Conservation (phyloP, 2,329 filamentous ascomycete genomes). For the Cladosporium halotolerans region DNA sequence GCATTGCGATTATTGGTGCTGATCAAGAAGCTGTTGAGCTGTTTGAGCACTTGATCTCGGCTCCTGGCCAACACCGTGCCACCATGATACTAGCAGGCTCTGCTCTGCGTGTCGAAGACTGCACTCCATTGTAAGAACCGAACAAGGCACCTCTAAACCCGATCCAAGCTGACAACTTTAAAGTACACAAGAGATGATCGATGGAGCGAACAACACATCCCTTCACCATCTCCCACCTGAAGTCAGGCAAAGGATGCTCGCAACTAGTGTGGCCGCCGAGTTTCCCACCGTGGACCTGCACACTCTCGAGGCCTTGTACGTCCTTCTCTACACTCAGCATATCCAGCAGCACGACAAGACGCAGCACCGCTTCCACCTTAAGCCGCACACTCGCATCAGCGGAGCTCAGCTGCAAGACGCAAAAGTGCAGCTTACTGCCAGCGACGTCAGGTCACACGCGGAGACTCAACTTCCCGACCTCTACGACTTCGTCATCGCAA, state of each 20-base stretch:
- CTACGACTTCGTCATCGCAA: slow-evolving; percentile 20
- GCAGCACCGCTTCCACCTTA: slow-evolving; percentile 20
- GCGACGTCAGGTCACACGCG: slow-evolving; percentile 16
- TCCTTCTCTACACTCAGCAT: slow-evolving; percentile 21
- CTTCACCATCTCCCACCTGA: slow-evolving; percentile 17
- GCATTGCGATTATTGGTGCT: slow-evolving; percentile 22
- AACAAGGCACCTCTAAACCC: background rate
- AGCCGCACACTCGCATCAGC: slow-evolving; percentile 15
- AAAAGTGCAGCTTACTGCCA: slow-evolving; percentile 13
- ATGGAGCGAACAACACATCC: slow-evolving; percentile 9
- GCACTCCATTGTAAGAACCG: slow-evolving; percentile 17
- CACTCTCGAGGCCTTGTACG: slow-evolving; percentile 20
- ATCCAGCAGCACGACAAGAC: slow-evolving; percentile 15
- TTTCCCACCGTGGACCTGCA: slow-evolving; percentile 18
- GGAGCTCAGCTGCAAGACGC: slow-evolving; percentile 9
- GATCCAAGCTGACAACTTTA: background rate
- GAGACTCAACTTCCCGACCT: slow-evolving; percentile 6
- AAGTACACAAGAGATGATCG: slow-evolving; percentile 14
- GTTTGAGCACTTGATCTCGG: slow-evolving; percentile 19
- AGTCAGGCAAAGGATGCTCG: slow-evolving; percentile 14
- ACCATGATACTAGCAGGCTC: slow-evolving; percentile 21
- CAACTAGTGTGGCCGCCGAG: slow-evolving; percentile 6
- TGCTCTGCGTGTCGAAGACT: slow-evolving; percentile 19
- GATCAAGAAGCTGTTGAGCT: slow-evolving; percentile 22
- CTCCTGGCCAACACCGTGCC: slow-evolving; percentile 17